phyloP scores from a whole-genome alignment of 2,329 filamentous ascomycete species.

The Ceratocystis smalleyi region DNA sequence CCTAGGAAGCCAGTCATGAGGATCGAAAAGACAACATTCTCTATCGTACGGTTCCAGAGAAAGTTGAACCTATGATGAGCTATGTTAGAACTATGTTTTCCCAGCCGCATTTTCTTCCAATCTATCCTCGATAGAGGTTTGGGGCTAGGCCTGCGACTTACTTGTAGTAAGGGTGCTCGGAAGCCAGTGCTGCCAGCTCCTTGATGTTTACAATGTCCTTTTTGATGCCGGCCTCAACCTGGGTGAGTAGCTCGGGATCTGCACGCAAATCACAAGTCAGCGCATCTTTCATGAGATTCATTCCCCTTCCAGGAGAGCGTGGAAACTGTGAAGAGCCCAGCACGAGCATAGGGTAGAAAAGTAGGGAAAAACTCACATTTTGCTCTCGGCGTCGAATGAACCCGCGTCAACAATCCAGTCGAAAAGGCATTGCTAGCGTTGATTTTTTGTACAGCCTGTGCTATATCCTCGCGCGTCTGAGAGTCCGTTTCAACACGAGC shows the following conservation, averaged over 20 bases:
- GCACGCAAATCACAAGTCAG: not conserved
- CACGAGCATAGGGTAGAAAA: not conserved
- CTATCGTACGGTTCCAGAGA: conserved; percentile 70
- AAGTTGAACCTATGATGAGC: conserved; percentile 49
- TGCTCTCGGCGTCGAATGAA: conserved; percentile 67
- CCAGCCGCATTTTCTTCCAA: not conserved
- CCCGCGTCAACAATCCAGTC: conserved; percentile 23
- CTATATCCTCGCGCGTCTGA: conserved; percentile 5
- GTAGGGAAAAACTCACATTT: conserved; percentile 29
- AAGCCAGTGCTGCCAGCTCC: conserved; percentile 57
- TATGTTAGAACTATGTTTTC: not conserved
- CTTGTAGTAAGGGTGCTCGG: conserved; percentile 92
- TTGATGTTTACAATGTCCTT: conserved; percentile 56
- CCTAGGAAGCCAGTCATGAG: conserved; percentile 61
- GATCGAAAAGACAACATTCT: conserved; percentile 53
- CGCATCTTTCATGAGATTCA: not conserved
- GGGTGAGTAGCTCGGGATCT: conserved; percentile 55
- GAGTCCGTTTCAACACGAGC: conserved; percentile 7
- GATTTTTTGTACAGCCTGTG: conserved; percentile 12
- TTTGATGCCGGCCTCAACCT: conserved; percentile 56
- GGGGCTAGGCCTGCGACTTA: conserved; percentile 26
- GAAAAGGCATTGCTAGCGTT: conserved; percentile 11
- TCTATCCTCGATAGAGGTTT: no score
- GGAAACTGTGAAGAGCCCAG: no score
- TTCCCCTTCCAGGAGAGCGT: no score